Conservation (phyloP, 2,329 filamentous ascomycete genomes). For the Raffaelea arxii region DNA sequence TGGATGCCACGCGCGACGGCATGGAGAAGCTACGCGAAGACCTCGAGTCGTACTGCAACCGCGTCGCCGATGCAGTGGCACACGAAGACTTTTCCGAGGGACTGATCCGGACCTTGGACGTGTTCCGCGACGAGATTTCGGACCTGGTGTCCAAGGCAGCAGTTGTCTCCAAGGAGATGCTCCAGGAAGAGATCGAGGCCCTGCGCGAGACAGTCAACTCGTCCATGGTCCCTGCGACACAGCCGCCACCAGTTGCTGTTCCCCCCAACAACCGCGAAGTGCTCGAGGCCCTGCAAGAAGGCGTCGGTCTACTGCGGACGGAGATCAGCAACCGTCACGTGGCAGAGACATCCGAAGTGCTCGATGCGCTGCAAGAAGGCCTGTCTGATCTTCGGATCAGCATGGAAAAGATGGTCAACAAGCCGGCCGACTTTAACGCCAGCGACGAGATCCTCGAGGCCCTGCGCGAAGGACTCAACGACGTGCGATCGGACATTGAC, state of each 20-base stretch:
- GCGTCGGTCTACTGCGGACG: constrained; percentile 63
- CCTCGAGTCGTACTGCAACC: constrained; percentile 73
- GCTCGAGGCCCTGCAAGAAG: constrained; percentile 58
- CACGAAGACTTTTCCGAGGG: constrained; percentile 72
- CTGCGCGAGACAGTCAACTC: constrained; percentile 69
- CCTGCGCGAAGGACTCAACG: constrained; percentile 70
- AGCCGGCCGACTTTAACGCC: constrained; percentile 70
- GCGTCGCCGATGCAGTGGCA: constrained; percentile 54
- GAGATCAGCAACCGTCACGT: constrained; percentile 60
- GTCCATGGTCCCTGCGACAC: constrained; percentile 48
- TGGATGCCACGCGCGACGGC: constrained; percentile 81
- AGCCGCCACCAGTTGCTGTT: constrained; percentile 27
- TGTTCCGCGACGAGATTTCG: constrained; percentile 57
- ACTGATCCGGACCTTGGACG: constrained; percentile 55
- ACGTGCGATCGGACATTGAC: constrained; percentile 69
- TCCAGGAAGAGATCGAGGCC: constrained; percentile 74
- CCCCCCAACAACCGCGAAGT: constrained; percentile 50
- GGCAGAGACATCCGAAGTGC: constrained; percentile 71
- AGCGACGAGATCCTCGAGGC: constrained; percentile 87
- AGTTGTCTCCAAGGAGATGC: constrained; percentile 51
- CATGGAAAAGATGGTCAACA: constrained; percentile 69
- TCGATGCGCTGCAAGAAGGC: constrained; percentile 84
- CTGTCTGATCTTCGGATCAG: constrained; percentile 66
- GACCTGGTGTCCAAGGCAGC: constrained; percentile 43
- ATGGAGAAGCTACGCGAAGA: constrained; percentile 71